These are phyloP conservation scores for Gentiana dahurica DNA, from an alignment of 257 asterid species.

Conservation along the genomic window DNA sequence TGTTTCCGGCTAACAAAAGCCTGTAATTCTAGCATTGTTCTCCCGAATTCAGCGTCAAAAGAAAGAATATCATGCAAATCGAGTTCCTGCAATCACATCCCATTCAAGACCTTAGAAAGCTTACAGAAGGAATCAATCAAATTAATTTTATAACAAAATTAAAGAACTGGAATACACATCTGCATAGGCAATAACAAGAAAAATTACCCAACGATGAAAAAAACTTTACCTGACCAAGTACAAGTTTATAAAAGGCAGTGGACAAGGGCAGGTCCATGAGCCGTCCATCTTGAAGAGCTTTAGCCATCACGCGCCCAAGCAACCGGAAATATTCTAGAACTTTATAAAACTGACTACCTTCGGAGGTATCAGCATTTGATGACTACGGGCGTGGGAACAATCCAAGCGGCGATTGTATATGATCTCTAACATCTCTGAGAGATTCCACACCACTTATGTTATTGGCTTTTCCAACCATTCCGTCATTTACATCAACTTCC, in stretches of 20 bases:
- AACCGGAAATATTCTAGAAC: conserved; percentile 63
- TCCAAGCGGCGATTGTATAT: conserved; percentile 75
- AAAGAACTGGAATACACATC: not conserved
- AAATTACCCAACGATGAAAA: not conserved
- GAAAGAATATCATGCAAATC: conserved; percentile 82
- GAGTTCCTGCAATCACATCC: conserved; percentile 48
- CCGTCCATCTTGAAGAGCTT: conserved; percentile 98
- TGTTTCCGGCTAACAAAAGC: conserved; percentile 75
- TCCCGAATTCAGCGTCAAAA: conserved; percentile 74
- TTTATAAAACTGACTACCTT: conserved; percentile 55
- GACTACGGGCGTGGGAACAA: conserved; percentile 96
- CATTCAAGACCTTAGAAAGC: not conserved
- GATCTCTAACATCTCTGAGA: conserved; percentile 32
- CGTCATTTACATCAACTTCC: conserved; percentile 45
- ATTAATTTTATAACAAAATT: not conserved
- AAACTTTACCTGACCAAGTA: conserved; percentile 69
- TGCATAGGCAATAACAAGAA: not conserved
- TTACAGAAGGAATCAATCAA: not conserved
- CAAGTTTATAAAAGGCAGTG: conserved; percentile 71
- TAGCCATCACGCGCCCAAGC: conserved; percentile 94
- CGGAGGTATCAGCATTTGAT: conserved; percentile 50
- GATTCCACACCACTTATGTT: conserved; percentile 10
- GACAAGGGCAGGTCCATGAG: conserved; percentile 92
- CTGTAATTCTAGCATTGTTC: conserved; percentile 81
- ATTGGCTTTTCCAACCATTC: conserved; percentile 13